Base-by-base conservation (phyloP, 306 rosid species). In the Begonia fuchsioides region DNA sequence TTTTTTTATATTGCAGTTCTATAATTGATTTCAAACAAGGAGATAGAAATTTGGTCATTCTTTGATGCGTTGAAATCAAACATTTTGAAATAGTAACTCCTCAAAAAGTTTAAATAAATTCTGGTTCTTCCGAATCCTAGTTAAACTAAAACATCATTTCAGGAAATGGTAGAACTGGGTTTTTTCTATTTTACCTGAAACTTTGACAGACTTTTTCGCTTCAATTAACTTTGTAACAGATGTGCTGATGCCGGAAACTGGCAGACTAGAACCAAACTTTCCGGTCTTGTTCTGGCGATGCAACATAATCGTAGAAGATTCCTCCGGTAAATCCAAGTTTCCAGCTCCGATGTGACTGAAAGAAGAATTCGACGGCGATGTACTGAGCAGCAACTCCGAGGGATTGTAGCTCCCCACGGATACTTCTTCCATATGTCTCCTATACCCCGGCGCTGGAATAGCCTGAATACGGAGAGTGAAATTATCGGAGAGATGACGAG, bases 401-500 rank as follows among this genome's bases (percentile, higher is more conserved):
- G 80, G 51, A 17, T 78, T 68, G 50, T 55, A 11, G 35, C 60
- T 54, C 47, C 73, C 19, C 55, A 47, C 5, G 76, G 74, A 39
- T 10, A 55, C 40, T n/a, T 55, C 59, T 12, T 15, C 43, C 15
- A 43, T 12, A 12, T 20, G 43, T 48, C 60, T 55, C 85, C 87
- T 9, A 70, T 43, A 0, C 47, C 53, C 20, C 72, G 83, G 16
- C 13, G 35, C 50, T 19, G 60, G 60, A 15, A 44, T 19, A 45
- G 48, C 32, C 32, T 38, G 44, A 14, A 44, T 10, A 6, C 61
- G 52, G 32, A 50, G 9, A 12, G 52, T 11, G 14, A 45, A 52
- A 13, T 10, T 54, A 2, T 55, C 60, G 11, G 60, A 55, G 8
- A 12, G 60, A 45, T 64, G 87, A 14, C 85, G 77, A 32, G 87